Evolutionary conservation across 2,329 filamentous ascomycete species (phyloP).

Genomic region (Pleurostoma richardsiae): DNA sequence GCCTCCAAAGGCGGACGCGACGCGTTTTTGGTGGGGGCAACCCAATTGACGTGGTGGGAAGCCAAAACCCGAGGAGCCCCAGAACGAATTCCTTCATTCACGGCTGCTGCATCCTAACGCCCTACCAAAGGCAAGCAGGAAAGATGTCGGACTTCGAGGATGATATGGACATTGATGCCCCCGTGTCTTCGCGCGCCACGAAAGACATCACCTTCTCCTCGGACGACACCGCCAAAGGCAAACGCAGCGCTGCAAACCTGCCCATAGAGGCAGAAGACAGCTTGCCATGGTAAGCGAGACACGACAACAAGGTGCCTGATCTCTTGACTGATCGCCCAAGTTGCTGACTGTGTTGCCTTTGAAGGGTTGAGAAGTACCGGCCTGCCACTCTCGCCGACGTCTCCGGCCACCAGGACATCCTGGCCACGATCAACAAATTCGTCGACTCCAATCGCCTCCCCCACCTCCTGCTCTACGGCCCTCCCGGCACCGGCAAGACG

Average conservation of each 20-base stretch:
- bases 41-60: too few species aligned
- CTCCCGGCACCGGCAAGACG: constrained; percentile 94
- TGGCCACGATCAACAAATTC: constrained; percentile 96
- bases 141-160: constrained; percentile 56
- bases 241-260: constrained; percentile 86
- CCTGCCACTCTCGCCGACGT: constrained; percentile 87
- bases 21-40: too few species aligned
- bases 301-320: too few species aligned
- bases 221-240: constrained; percentile 73
- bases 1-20: too few species aligned
- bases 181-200: constrained; percentile 23
- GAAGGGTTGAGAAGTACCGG: constrained; percentile 93
- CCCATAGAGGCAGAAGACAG: constrained; percentile 92
- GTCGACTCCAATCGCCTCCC: constrained; percentile 90
- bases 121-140: too few species aligned
- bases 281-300: constrained; percentile 69
- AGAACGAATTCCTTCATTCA: too few species aligned
- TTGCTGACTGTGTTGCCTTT: neutral
- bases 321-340: too few species aligned
- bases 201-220: constrained; percentile 64
- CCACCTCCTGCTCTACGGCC: constrained; percentile 93
- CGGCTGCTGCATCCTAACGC: too few species aligned
- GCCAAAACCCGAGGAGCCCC: too few species aligned
- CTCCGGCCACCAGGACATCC: constrained; percentile 93
- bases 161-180: constrained; percentile 56